Evolutionary conservation across 805 yeast genomes (phyloP).

Genomic region (Grigorovia yakushimaensis): DNA sequence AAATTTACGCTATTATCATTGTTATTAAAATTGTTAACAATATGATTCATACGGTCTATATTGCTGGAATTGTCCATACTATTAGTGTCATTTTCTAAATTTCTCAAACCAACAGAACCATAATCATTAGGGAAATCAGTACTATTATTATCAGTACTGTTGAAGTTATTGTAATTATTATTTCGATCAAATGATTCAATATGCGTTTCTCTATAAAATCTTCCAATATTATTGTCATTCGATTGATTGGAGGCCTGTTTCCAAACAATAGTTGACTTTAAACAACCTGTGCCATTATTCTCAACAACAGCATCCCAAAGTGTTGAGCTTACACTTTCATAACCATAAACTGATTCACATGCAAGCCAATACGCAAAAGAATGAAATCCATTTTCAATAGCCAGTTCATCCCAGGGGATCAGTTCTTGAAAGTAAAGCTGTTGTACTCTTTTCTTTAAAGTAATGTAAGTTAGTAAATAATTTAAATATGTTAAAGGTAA

Average conservation of each 20-base stretch:
- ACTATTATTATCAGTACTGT: background rate
- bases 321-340: constrained; percentile 6
- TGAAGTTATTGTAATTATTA: background rate
- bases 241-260: constrained; percentile 8
- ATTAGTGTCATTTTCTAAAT: background rate
- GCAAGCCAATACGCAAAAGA: constrained; percentile 9
- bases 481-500: constrained; percentile 14
- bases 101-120: background rate
- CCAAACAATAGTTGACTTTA: constrained; percentile 17
- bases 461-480: constrained; percentile 13
- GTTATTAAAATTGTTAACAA: background rate
- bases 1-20: background rate
- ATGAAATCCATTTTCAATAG: constrained; percentile 10
- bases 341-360: constrained; percentile 10
- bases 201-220: constrained; percentile 4
- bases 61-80: background rate
- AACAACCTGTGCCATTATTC: constrained; percentile 12
- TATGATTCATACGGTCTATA: background rate
- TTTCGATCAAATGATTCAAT: background rate
- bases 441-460: constrained; percentile 10
- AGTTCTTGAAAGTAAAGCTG: constrained; percentile 7
- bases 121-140: background rate
- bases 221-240: constrained; percentile 3
- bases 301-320: constrained; percentile 13
- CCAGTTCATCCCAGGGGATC: constrained; percentile 13